These are phyloP conservation scores for Botryotinia calthae DNA, from an alignment of 2,329 filamentous ascomycete species.

Conservation along the genomic window DNA sequence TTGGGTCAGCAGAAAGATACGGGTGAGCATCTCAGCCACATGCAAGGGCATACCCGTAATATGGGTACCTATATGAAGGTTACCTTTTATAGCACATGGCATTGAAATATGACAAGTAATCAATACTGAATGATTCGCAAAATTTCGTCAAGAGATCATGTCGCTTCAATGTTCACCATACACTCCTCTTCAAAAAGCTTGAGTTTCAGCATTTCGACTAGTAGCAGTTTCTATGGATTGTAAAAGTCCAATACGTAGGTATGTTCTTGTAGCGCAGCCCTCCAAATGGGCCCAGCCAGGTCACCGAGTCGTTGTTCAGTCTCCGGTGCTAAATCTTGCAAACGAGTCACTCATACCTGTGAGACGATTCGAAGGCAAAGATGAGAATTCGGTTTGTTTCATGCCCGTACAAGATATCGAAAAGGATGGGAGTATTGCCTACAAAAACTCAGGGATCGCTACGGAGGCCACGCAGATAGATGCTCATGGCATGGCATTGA, in stretches of 20 bases:
- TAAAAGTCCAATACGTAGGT: constrained; percentile 28
- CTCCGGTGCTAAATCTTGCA: constrained; percentile 26
- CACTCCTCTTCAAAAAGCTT: neutral
- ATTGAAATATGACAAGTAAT: constrained; percentile 9
- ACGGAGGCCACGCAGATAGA: constrained; percentile 17
- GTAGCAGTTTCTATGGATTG: constrained; percentile 19
- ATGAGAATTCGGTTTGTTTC: constrained; percentile 30
- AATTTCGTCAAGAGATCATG: neutral
- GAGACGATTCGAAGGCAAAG: constrained; percentile 25
- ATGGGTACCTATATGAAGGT: neutral
- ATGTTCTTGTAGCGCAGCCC: constrained; percentile 28
- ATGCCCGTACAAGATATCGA: constrained; percentile 32
- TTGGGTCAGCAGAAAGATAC: neutral
- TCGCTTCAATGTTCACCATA: neutral
- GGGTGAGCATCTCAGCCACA: neutral
- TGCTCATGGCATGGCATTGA: constrained; percentile 30
- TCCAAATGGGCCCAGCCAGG: constrained; percentile 27
- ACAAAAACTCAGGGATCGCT: constrained; percentile 22
- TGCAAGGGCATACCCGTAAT: constrained; percentile 5
- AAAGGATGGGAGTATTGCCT: constrained; percentile 26
- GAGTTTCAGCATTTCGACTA: neutral
- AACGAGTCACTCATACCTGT: constrained; percentile 26
- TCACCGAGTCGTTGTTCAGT: constrained; percentile 30
- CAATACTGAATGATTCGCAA: neutral
- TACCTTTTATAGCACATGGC: neutral